Base-by-base conservation (phyloP, 2,329 filamentous ascomycete genomes). In the Aspergillus novoparasiticus region DNA sequence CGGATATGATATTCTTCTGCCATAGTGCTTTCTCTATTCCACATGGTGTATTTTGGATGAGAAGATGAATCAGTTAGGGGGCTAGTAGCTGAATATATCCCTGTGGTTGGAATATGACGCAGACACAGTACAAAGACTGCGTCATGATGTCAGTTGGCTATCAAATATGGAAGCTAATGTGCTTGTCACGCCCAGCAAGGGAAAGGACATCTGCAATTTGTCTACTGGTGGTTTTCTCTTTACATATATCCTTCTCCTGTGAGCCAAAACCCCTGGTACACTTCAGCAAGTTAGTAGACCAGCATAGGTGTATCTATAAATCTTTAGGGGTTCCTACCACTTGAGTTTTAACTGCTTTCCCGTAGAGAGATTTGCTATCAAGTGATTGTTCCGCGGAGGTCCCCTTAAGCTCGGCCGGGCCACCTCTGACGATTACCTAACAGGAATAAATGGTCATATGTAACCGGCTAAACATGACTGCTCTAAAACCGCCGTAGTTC, bases 1-100 rank as follows among this genome's bases (percentile, higher is more conserved):
- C 65, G 86, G 86, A n/a, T 87, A 87, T 71, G 83, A 88, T 67
- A 87, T 89, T 66, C 72, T 89, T 53, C 72, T 89, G 62, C 78
- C 79, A 36, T 86, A 71, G 78, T 54, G 54, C 51, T n/a, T 6
- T 19, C 8, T 34, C 28, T 30, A 32, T 53, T 34, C 5, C n/a
- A 36, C 19, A 16, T 34, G 51, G 36, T 54, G 19, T 34, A 36
- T 21, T 21, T 36, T 54, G 30, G 5, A 34, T 54, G 32, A 10
- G 21, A 21, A 34, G 26, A 28, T 11, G 16, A 6, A 54, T 36
- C 51, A 50, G 21, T 6, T 30, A 14, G 10, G 46, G 46, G 26
- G 46, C 28, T 50, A 50, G 46, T 30, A 50, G 28, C 8, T 6
- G 14, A 50, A 50, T 50, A 19, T 26, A 46, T 11, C 45, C 5